Percentiles rank a stretch among this genome's conserved stretches.
These are phyloP conservation scores for Teunomyces funiuensis DNA, from an alignment of 805 yeast genomes.

Conservation along the genomic window DNA sequence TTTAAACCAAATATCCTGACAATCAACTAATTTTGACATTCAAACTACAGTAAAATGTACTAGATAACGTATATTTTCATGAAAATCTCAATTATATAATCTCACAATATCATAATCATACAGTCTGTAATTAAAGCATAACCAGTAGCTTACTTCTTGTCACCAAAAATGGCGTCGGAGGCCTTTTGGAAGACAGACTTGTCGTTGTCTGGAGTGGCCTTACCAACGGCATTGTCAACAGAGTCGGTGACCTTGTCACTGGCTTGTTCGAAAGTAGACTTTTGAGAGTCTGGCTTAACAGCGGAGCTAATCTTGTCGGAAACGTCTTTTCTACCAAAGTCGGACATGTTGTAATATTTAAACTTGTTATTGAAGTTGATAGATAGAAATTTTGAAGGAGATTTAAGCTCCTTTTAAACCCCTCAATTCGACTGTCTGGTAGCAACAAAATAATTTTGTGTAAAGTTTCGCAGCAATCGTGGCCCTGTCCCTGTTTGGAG, in stretches of 20 bases:
- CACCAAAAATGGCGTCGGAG: constrained; percentile 45
- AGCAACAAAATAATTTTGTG: too few relatives aligned
- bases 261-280: constrained; percentile 35
- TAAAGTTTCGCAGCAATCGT: neutral
- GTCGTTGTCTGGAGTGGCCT: constrained; percentile 32
- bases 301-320: constrained; percentile 38
- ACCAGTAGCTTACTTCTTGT: constrained; percentile 23
- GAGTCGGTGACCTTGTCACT: constrained; percentile 39
- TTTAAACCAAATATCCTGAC: too few relatives aligned
- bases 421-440: too few relatives aligned
- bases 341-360: constrained; percentile 31
- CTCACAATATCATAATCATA: neutral
- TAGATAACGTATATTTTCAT: too few relatives aligned
- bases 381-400: neutral
- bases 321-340: constrained; percentile 44
- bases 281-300: constrained; percentile 43
- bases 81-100: too few relatives aligned
- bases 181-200: constrained; percentile 44
- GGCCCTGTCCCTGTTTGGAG: neutral
- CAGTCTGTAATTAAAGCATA: neutral
- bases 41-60: too few relatives aligned
- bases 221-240: constrained; percentile 38
- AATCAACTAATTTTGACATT: too few relatives aligned
- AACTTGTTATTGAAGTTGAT: neutral
- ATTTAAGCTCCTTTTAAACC: neutral